Percentiles rank a stretch among this genome's conserved stretches.
Evolutionary conservation across 2,329 filamentous ascomycete genomes (phyloP).

Genomic region (Aspergillus pseudonomiae): DNA sequence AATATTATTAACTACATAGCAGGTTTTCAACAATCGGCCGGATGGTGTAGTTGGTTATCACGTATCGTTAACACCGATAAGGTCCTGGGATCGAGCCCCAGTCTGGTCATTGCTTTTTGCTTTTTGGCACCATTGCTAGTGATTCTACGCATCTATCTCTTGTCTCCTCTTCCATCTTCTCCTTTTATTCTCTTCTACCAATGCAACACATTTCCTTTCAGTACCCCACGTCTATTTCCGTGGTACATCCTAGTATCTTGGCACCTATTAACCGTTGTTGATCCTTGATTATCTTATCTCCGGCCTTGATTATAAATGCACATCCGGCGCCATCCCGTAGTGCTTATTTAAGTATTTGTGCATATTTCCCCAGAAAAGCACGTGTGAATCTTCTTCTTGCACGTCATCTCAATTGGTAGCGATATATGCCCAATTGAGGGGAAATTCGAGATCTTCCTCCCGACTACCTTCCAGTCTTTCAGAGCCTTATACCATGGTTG

Average conservation of each 20-base stretch:
- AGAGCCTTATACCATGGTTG: conserved; percentile 8
- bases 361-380: neutral
- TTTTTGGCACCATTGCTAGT: neutral
- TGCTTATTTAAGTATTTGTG: neutral
- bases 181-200: neutral
- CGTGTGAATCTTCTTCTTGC: neutral
- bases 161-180: neutral
- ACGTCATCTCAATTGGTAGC: neutral
- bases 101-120: conserved; percentile 3
- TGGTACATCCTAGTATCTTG: neutral
- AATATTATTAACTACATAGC: fast-evolving
- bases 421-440: neutral
- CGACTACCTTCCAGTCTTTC: neutral
- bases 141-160: neutral
- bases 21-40: conserved; percentile 19
- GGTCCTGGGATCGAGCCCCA: conserved; percentile 8
- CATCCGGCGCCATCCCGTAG: neutral
- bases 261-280: neutral
- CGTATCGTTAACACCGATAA: conserved; percentile 1
- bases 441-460: neutral
- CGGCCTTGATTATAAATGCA: conserved; percentile 10
- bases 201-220: too few species aligned
- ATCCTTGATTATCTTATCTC: conserved; percentile 6
- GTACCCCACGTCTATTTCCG: too few species aligned
- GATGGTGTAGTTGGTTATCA: conserved; percentile 35